Evolutionary conservation across 129 eudicot genomes (phyloP).

Genomic region (Pulicaria dysenterica): DNA sequence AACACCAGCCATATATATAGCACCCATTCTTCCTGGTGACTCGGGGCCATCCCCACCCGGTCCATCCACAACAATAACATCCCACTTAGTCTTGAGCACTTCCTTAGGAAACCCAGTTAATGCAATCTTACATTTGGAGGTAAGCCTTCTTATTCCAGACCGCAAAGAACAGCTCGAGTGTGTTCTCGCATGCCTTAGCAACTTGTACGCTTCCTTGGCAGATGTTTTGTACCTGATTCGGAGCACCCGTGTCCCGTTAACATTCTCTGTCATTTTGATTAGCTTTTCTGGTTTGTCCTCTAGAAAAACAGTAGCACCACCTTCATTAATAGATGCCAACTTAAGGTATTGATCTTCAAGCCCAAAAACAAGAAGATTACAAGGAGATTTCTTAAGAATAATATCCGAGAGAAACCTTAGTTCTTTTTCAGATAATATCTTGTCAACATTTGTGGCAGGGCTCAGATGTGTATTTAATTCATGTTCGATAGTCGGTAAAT

Average conservation of each 20-base stretch:
- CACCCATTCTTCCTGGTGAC: slow-evolving; percentile 85
- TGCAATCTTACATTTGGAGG: slow-evolving; percentile 62
- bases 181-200: slow-evolving; percentile 70
- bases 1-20: slow-evolving; percentile 80
- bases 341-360: slow-evolving; percentile 55
- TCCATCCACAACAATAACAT: slow-evolving; percentile 80
- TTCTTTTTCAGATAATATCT: slow-evolving; percentile 60
- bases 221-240: slow-evolving; percentile 47
- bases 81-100: slow-evolving; percentile 71
- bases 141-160: slow-evolving; percentile 26
- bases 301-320: slow-evolving; percentile 67
- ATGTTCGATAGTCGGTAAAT: slow-evolving; percentile 25
- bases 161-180: slow-evolving; percentile 50
- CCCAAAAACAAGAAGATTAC: slow-evolving; percentile 88
- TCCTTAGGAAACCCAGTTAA: slow-evolving; percentile 56
- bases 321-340: slow-evolving; percentile 50
- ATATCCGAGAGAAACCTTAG: slow-evolving; percentile 47
- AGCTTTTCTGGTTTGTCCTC: slow-evolving; percentile 58
- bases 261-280: slow-evolving; percentile 15
- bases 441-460: neutral
- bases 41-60: slow-evolving; percentile 72
- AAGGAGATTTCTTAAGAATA: slow-evolving; percentile 59
- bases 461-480: slow-evolving; percentile 10
- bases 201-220: slow-evolving; percentile 78
- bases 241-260: slow-evolving; percentile 41